Base-by-base conservation (phyloP, 306 rosid genomes). In the Cicer chorassanicum region DNA sequence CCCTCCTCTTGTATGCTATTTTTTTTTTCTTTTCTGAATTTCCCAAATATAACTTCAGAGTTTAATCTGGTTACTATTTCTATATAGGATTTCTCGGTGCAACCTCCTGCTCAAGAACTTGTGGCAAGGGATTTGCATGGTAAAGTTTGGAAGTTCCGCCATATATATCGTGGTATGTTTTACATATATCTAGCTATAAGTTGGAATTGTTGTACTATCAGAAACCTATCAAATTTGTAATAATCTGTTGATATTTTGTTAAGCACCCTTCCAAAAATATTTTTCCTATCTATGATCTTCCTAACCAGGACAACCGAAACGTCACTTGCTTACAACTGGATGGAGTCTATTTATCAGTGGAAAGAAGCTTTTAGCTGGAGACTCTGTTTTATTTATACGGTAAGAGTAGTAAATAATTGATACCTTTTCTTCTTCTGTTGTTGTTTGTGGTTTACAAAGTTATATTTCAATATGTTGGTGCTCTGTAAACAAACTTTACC, bases 21-120 rank as follows among this genome's bases (percentile, higher is more conserved):
- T 0, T 11, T 29, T 11, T 1, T 5, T 29, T 7, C 8, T 9
- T 57, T 24, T 12, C 8, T 19, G 36, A 14, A 19, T 9, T 46
- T 15, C 53, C 21, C 70, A 57, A 49, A 13, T 14, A 66, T 11
- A 44, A 29, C 38, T 81, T 61, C 65, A 18, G 34, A 29, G 24
- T 82, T 78, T 86, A 38, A 77, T 77, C 42, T 59, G 50, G 43
- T 75, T 68, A 45, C 14, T 44, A 14, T 54, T 84, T 55, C 42
- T 57, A 16, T 76, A 9, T 66, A 93, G 98, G 98, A 94, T 80
- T 92, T 80, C 85, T 71, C 90, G 62, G 77, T 86, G 92, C 99
- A 88, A 82, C 97, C 99, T 65, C 99, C 99, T 81, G 99, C 98
- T 34, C 99, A 94, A 92, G 99, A 94, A 83, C 86, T 94, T 41